Evolutionary conservation across 768 basidiomycete genomes (phyloP).

Genomic region (Boletus sensibilis): DNA sequence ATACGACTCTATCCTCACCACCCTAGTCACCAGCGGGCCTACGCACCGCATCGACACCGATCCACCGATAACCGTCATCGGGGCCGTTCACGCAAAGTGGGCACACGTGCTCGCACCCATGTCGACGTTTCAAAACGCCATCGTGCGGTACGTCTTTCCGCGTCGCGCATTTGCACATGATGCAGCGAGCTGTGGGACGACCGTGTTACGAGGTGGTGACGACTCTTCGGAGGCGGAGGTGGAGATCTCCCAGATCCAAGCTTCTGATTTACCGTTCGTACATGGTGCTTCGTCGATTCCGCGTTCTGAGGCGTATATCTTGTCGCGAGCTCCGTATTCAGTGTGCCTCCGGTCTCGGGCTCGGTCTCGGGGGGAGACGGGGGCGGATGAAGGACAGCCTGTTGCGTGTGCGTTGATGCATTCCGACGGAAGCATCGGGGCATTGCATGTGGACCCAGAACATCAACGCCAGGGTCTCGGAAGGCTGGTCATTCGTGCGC

Average conservation of each 20-base stretch:
- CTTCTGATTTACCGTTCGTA: constrained; percentile 16
- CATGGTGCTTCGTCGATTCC: constrained; percentile 6
- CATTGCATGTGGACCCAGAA: constrained; percentile 7
- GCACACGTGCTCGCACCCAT: constrained; percentile 5
- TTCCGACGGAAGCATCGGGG: constrained; percentile 22
- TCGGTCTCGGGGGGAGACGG: neutral
- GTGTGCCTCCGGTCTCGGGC: constrained; percentile 20
- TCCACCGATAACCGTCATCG: constrained; percentile 11
- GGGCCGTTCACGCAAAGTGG: constrained; percentile 11
- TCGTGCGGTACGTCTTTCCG: constrained; percentile 6
- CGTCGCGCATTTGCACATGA: neutral
- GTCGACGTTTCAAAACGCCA: constrained; percentile 1
- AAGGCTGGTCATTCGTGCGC: constrained; percentile 5
- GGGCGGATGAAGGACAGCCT: neutral
- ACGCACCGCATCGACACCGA: constrained; percentile 3
- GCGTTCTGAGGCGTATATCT: constrained; percentile 20
- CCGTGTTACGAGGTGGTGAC: neutral
- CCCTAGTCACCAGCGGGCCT: neutral
- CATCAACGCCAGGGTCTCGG: constrained; percentile 15
- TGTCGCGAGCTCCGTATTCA: constrained; percentile 20
- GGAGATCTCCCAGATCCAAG: constrained; percentile 8
- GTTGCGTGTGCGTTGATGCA: constrained; percentile 20
- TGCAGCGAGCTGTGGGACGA: neutral
- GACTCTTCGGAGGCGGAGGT: neutral
- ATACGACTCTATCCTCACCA: constrained; percentile 6